These are phyloP conservation scores for Emydomyces testavorans DNA, from an alignment of 2,329 filamentous ascomycete species.

Conservation along the genomic window DNA sequence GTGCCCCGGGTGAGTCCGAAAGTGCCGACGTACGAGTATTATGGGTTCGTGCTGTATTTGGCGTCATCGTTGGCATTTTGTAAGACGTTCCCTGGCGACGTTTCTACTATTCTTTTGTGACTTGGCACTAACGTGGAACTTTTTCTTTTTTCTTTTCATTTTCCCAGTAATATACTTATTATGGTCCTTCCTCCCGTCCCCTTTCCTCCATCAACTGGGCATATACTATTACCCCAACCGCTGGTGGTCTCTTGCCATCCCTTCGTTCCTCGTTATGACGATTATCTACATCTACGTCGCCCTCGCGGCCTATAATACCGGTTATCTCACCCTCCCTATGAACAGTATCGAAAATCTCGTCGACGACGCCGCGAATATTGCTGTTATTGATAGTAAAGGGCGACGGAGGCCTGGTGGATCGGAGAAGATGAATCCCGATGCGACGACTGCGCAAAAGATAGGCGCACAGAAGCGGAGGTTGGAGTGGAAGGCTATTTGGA, in stretches of 20 bases:
- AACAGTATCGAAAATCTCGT: slow-evolving; percentile 76
- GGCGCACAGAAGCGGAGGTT: slow-evolving; percentile 33
- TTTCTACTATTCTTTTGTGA: neutral
- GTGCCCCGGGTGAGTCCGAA: slow-evolving; percentile 79
- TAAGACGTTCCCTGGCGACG: slow-evolving; percentile 30
- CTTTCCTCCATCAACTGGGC: slow-evolving; percentile 81
- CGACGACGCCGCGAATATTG: slow-evolving; percentile 77
- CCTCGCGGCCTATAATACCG: slow-evolving; percentile 79
- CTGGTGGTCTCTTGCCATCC: slow-evolving; percentile 93
- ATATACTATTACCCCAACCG: slow-evolving; percentile 95
- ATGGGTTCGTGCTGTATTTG: slow-evolving; percentile 93
- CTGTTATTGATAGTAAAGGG: slow-evolving; percentile 64
- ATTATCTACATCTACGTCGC: slow-evolving; percentile 91
- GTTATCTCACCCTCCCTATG: slow-evolving; percentile 73
- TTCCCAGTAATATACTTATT: slow-evolving; percentile 48
- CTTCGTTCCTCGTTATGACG: slow-evolving; percentile 76
- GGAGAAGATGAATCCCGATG: slow-evolving; percentile 33
- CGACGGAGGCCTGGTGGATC: slow-evolving; percentile 39
- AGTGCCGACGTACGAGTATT: slow-evolving; percentile 99
- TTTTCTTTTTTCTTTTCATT: neutral
- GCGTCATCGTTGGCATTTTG: slow-evolving; percentile 73
- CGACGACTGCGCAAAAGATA: slow-evolving; percentile 34
- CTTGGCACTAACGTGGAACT: neutral
- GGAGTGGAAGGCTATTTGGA: slow-evolving; percentile 79
- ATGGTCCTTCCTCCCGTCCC: slow-evolving; percentile 86